Base-by-base conservation (phyloP, 345 rosid genomes). In the Eutrema japonicum region DNA sequence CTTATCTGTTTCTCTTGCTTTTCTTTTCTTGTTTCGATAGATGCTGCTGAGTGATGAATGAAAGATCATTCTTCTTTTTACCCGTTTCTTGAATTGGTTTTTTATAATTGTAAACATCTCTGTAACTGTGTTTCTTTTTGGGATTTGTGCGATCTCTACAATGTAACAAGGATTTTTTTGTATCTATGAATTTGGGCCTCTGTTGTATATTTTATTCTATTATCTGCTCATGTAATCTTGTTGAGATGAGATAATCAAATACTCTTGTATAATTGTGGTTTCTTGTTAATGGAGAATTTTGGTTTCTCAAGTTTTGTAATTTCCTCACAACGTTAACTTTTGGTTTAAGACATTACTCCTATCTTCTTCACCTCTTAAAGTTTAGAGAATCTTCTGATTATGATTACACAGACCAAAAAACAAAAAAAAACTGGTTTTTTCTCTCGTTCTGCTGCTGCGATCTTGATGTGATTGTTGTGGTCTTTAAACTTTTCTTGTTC, bases 1-100 rank as follows among this genome's bases (percentile, higher is more conserved):
- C 5, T n/a, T 16, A 35, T 71, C 72, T 73, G 26, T 66, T 49
- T 54, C 82, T 84, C 83, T 81, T 81, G 62, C 48, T 70, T 41
- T 13, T 69, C 29, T 13, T 82, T 58, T 76, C 49, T 54, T 56
- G 42, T 8, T 56, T 56, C 8, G 42, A 14, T 78, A 71, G 11
- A 32, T 66, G 26, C 32, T 74, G 41, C 43, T 78, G 41, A 43
- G 7, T 48, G 9, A 38, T 42, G 46, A 18, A 42, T 37, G 32
- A 29, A 38, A 38, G 4, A 18, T 43, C 10, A 1, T 33, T 38
- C 9, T 48, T 52, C 6, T 9, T 12, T 2, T 3, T 26, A 2
- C 7, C 18, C 4, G 14, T 61, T 59, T 46, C 27, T 47, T 48
- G 64, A 48, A 66, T 30, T 72, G 56, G 30, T 0, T 54, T 63